Evolutionary conservation across 371 early-diverging fungal species (phyloP), one percentile per base, ranked within the genome.

Genomic region (Mortierella sp.): DNA sequence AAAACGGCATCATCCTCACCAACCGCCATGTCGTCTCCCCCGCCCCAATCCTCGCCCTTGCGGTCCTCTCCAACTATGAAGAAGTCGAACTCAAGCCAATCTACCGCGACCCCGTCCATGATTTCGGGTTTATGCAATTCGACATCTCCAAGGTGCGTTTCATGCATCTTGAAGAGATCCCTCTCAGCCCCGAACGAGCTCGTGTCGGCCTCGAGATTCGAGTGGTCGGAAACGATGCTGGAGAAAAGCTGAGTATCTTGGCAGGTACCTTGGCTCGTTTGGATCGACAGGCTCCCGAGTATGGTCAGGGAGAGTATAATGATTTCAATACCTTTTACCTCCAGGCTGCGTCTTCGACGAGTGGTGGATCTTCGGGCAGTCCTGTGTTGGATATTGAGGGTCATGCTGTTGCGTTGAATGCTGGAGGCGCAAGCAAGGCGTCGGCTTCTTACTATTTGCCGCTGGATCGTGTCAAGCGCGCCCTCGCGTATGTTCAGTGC

Each of bases 1-100:
- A 92, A 77, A 91, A 90, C 4, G 99, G 98, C 19, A 91, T 98
- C 54, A 96, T 98, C 70, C 91, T 98, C 47, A 95, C 99, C 11
- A 98, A 98, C 88, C 91, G 97, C 3, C 98, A 98, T 78, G 97
- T 97, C 21, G 96, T 95, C 31, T 94, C 96, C 58, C 92, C 96
- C 0, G 98, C 96, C 0, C 98, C 98, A 7, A 94, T 96, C 74
- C 94, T 96, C 34, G 97, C 96, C 0, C 94, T 93, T 81, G 94
- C 96, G 3, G 89, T 97, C 31, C 93, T 95, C 71, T 93, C 95
- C 83, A 94, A 98, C 88, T 95, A 97, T 87, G 98, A 97, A 87
- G 96, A 96, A 79, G 95, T 97, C 10, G 94, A 95, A 74, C 94
- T 96, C 65, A 89, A 90, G 70, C 94, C 96, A 4, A 90, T 97